phyloP scores from a whole-genome alignment of 345 rosid genomes.

The Aegle marmelos region DNA sequence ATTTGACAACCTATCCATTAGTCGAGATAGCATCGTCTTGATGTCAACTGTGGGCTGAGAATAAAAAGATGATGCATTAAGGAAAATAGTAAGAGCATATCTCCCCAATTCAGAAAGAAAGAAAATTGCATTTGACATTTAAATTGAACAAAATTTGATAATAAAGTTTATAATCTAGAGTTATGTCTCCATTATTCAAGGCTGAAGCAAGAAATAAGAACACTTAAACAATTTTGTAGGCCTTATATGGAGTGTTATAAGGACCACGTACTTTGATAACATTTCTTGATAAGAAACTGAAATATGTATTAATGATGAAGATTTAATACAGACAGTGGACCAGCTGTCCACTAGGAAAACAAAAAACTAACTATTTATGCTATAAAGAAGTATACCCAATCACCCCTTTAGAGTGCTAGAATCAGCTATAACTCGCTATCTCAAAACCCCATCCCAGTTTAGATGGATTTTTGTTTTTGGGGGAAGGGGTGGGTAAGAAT shows the following conservation, averaged over 20 bases:
- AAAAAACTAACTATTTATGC: no score
- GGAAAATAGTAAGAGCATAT: slow-evolving; percentile 15
- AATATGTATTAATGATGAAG: no score
- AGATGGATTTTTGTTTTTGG: no score
- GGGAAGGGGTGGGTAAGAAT: no score
- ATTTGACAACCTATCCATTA: slow-evolving; percentile 92
- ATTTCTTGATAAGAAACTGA: not conserved
- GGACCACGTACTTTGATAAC: not conserved
- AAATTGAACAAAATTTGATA: not conserved
- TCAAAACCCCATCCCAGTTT: no score
- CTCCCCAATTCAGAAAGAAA: not conserved
- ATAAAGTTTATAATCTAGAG: not conserved
- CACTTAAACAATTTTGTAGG: not conserved
- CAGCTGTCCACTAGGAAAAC: no score
- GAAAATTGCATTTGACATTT: not conserved
- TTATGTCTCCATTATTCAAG: not conserved
- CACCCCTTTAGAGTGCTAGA: no score
- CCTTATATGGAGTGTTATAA: not conserved
- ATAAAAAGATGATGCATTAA: slow-evolving; percentile 12
- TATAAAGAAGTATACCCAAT: no score
- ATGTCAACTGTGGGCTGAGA: slow-evolving; percentile 83
- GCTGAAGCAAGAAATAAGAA: not conserved
- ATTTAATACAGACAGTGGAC: no score
- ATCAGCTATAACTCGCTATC: no score
- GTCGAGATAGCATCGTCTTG: slow-evolving; percentile 74